Conservation (phyloP, 441 rosid genomes). For the Pelargonium fulgidum region DNA sequence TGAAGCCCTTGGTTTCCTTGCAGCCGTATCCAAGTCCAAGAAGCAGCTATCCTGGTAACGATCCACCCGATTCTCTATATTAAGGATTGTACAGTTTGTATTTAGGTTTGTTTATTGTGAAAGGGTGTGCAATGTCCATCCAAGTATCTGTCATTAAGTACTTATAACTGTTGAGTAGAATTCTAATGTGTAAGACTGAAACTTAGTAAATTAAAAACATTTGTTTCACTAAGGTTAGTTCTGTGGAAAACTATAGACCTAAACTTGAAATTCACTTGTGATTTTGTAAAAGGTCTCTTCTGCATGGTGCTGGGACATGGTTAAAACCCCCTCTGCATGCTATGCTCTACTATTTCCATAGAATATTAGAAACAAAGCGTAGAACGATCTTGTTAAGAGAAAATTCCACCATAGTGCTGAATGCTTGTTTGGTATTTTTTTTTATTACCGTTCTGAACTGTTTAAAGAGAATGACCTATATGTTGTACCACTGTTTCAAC, state of each 20-base stretch:
- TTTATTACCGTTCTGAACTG: not conserved
- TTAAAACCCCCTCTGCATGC: not conserved
- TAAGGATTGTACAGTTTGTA: not conserved
- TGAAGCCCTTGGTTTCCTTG: constrained; percentile 66
- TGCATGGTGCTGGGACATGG: too few relatives aligned
- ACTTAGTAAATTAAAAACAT: not conserved
- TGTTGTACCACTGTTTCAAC: not conserved
- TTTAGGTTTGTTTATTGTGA: not conserved
- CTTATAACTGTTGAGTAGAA: not conserved
- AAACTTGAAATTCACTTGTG: not conserved
- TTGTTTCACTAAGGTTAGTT: not conserved
- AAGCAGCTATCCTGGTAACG: constrained; percentile 60
- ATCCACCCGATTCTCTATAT: constrained; percentile 12
- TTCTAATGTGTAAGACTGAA: not conserved
- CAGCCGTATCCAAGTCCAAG: constrained; percentile 94
- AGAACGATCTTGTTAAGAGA: not conserved
- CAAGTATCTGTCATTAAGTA: not conserved
- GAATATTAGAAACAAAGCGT: not conserved
- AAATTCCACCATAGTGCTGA: not conserved
- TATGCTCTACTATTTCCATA: not conserved
- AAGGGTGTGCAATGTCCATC: not conserved
- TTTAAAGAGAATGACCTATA: not conserved
- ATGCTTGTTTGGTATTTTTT: not conserved
- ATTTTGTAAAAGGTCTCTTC: too few relatives aligned
- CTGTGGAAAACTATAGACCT: constrained; percentile 1